Percentiles rank a stretch among this genome's conserved stretches.
These are phyloP conservation scores for Tolypocladium nubicola DNA, from an alignment of 2,329 filamentous ascomycete genomes.

Conservation along the genomic window DNA sequence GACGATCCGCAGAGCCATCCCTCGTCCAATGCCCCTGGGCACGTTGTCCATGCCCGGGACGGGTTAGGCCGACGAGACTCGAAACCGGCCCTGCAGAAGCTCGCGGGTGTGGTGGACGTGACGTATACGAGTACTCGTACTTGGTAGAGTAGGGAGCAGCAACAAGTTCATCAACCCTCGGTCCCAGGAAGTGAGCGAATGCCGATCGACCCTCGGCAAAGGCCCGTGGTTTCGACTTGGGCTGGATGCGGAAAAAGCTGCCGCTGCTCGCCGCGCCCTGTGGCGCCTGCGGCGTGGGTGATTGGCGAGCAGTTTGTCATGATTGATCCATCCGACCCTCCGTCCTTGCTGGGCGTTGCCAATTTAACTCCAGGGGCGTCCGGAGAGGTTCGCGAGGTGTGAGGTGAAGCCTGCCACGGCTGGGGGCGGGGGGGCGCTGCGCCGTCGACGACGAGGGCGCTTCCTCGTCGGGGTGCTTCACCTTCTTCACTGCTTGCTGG, in stretches of 20 bases:
- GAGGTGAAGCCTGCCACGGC: neutral
- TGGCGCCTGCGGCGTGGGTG: neutral
- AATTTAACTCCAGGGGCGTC: neutral
- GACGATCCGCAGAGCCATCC: neutral
- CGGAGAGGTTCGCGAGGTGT: too few relatives aligned
- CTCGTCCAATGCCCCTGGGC: neutral
- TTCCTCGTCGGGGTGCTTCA: neutral
- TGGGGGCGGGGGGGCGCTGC: too few relatives aligned
- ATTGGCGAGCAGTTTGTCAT: neutral
- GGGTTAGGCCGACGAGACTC: neutral
- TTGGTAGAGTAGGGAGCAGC: too few relatives aligned
- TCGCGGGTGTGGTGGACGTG: neutral
- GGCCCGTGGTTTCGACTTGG: neutral
- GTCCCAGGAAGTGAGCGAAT: neutral
- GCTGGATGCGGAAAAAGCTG: neutral
- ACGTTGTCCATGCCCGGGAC: neutral
- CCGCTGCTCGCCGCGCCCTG: neutral
- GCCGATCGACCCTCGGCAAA: neutral
- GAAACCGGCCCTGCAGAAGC: neutral
- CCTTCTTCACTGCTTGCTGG: neutral
- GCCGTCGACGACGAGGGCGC: neutral
- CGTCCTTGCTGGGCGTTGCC: neutral
- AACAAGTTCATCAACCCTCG: too few relatives aligned
- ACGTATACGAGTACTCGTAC: too few relatives aligned
- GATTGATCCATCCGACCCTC: neutral